phyloP scores from a whole-genome alignment of 306 rosid species.

The Hylodesmum podocarpum region DNA sequence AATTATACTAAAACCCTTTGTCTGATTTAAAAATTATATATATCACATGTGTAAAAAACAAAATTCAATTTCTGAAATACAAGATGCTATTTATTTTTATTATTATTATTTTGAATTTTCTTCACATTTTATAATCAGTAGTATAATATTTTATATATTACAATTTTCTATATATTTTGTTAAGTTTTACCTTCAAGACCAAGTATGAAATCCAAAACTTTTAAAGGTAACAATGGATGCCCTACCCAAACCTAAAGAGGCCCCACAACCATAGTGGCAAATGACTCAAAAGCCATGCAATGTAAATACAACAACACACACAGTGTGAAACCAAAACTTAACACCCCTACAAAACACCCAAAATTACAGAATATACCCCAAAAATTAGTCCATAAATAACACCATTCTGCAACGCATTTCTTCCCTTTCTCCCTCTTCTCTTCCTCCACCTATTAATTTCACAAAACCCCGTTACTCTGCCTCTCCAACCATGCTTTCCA shows the following conservation, averaged over 20 bases:
- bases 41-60: too few species aligned
- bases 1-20: too few species aligned
- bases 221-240: neutral
- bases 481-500: slow-evolving; percentile 52
- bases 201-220: slow-evolving; percentile 46
- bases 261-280: slow-evolving; percentile 53
- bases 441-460: slow-evolving; percentile 29
- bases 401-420: slow-evolving; percentile 49
- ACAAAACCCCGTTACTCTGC: slow-evolving; percentile 21
- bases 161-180: too few species aligned
- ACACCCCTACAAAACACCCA: neutral
- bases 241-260: slow-evolving; percentile 10
- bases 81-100: too few species aligned
- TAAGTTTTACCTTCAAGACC: neutral
- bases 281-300: slow-evolving; percentile 67
- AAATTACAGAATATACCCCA: neutral
- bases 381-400: slow-evolving; percentile 45
- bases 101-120: too few species aligned
- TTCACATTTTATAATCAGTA: too few species aligned
- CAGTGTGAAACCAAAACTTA: slow-evolving; percentile 16
- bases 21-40: too few species aligned
- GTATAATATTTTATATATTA: too few species aligned
- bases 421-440: slow-evolving; percentile 82
- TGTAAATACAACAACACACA: neutral
- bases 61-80: too few species aligned